Evolutionary conservation across 768 basidiomycete genomes (phyloP), one percentile per base, ranked within the genome.

Genomic region (Rhodotorula taiwanensis): DNA sequence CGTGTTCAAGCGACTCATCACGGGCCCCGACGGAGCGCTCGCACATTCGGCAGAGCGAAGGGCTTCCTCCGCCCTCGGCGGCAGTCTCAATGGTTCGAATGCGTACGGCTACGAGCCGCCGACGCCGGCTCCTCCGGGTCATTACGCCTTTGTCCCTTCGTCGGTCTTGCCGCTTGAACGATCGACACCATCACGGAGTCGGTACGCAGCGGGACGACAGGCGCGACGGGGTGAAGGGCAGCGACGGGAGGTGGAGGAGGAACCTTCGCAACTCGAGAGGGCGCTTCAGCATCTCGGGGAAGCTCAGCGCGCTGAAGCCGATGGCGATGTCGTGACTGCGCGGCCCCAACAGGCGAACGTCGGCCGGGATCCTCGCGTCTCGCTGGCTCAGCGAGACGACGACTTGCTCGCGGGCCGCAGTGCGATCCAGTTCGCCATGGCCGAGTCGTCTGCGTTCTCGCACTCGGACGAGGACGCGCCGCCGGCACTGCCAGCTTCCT

Each of bases 361-460:
- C n/a, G n/a, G n/a, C n/a, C n/a, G n/a, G n/a, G n/a, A n/a, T n/a
- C n/a, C n/a, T n/a, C n/a, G n/a, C n/a, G n/a, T n/a, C n/a, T n/a
- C n/a, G n/a, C n/a, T 34, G 30, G 44, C 20, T 30, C 31, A 4
- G 30, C 48, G 36, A 18, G 55, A 34, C 14, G 47, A 25, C n/a
- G 9, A 39, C 13, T 25, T 31, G 58, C 36, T 16, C 36, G 36
- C 41, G 21, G 52, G 55, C 16, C 28, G 63, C 8, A 64, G 63
- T n/a, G 63, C 63, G 34, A 53, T 64, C 34, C 57, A 64, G 20
- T 64, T 59, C 42, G 63, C 63, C 10, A 64, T 64, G 63, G 58
- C 63, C 21, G 44, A 47, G 28, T 58, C 62, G 9, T 53, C 36
- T 39, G 36, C 36, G 36, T 39, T 39, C 36, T 54, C 33, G 48